Base-by-base conservation (phyloP, 495 filamentous ascomycete species). In the Aspergillus avenaceus region DNA sequence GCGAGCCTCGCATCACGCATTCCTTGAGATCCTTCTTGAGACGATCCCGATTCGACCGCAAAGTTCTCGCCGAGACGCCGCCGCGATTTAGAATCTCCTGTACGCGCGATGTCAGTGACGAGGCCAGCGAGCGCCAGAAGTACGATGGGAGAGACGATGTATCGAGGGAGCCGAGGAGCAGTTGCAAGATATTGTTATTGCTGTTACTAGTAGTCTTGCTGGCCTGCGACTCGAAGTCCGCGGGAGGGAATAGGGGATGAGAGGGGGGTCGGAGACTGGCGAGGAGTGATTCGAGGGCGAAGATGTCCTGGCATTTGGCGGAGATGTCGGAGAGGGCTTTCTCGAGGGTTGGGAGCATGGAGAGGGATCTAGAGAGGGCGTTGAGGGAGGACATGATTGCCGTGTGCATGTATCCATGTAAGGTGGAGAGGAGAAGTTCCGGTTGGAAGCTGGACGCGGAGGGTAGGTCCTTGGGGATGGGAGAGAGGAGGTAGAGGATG, bases 111-210 rank as follows among this genome's bases (percentile, higher is more conserved):
- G 86, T 81, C 43, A 97, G 78, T 31, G 81, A 83, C 0, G 86
- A 83, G 0, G 93, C 93, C 52, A 97, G 77, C 13, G 83, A 84
- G 22, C 93, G 77, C 87, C 92, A 97, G 72, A 95, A 98, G 58
- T 90, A 91, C 0, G 88, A 93, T 5, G 88, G 82, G 18, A 99
- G 72, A 0, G 88, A 91, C 0, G 86, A 80, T 0, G 91, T 96
- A 63, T 99, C 93, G 14, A 99, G 78, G 21, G 84, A 75, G n/a
- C 75, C 67, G 31, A 96, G 76, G 2, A 97, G 69, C 2, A 85
- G 86, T 22, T 82, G 78, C 2, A 96, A 73, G 55, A 95, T 81
- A 46, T 86, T 90, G 3, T 55, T 36, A 41, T 53, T 60, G 31
- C n/a, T n/a, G n/a, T n/a, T n/a, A n/a, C n/a, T n/a, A n/a, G n/a